Percentiles rank a stretch among this genome's conserved stretches.
phyloP scores from a whole-genome alignment of 139 green algal genomes.

The Pleodorina starrii region DNA sequence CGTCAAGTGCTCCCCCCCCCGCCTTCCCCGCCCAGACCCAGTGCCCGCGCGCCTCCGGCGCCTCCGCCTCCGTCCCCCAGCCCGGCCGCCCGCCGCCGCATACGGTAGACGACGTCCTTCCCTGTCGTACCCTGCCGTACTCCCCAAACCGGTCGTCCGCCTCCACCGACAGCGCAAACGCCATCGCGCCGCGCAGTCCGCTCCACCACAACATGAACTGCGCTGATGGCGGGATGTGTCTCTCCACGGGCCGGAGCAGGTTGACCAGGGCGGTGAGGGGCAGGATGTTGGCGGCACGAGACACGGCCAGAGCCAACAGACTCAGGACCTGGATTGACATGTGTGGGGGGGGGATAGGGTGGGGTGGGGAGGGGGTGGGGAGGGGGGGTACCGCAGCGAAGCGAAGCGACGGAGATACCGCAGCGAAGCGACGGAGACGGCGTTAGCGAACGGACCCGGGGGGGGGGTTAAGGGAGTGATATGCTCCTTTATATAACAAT shows the following conservation, averaged over 20 bases:
- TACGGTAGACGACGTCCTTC: too few relatives aligned
- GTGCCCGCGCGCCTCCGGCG: too few relatives aligned
- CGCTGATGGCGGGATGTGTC: constrained; percentile 48
- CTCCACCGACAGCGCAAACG: constrained; percentile 74
- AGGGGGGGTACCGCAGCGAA: not conserved
- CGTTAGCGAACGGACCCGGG: too few relatives aligned
- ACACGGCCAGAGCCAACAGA: constrained; percentile 66
- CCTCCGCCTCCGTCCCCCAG: too few relatives aligned
- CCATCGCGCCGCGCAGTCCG: constrained; percentile 73
- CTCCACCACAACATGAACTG: constrained; percentile 78
- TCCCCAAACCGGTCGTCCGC: constrained; percentile 57
- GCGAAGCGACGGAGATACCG: too few relatives aligned
- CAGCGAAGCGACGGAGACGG: too few relatives aligned
- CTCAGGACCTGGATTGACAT: constrained; percentile 53
- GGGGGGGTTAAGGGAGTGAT: too few relatives aligned
- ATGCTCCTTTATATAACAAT: too few relatives aligned
- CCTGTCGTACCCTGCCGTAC: constrained; percentile 44
- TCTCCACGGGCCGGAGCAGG: constrained; percentile 50
- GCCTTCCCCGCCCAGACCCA: too few relatives aligned
- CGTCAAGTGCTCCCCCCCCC: too few relatives aligned
- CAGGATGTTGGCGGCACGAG: constrained; percentile 67
- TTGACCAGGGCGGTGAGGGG: constrained; percentile 65
- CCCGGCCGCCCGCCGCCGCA: too few relatives aligned
- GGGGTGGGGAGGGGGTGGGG: not conserved
- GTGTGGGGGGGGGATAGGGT: not conserved